These are phyloP conservation scores for Arthrobotrys pseudoclavata DNA, from an alignment of 2,329 filamentous ascomycete species.

Conservation along the genomic window DNA sequence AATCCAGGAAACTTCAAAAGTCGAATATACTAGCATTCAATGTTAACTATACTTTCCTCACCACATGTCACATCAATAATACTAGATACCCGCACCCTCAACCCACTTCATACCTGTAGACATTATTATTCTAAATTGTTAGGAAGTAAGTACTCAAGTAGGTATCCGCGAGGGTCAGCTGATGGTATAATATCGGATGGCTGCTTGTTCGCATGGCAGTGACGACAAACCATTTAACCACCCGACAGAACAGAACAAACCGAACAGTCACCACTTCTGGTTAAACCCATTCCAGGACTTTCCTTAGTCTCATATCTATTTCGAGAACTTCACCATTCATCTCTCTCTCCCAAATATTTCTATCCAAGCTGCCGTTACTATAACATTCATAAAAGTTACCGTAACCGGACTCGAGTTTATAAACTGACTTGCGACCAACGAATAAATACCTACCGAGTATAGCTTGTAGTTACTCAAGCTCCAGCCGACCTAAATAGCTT, in stretches of 20 bases:
- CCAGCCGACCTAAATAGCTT: neutral
- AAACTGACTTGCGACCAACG: neutral
- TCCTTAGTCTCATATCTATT: conserved; percentile 1
- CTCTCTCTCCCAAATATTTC: neutral
- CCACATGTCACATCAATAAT: neutral
- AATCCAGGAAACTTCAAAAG: conserved; percentile 15
- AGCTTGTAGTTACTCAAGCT: neutral
- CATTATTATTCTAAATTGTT: neutral
- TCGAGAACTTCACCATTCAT: conserved; percentile 7
- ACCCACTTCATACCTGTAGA: neutral
- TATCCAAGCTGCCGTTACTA: neutral
- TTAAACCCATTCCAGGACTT: neutral
- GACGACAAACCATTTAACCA: conserved; percentile 9
- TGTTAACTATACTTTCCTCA: conserved; percentile 4
- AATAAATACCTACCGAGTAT: neutral
- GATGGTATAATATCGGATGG: neutral
- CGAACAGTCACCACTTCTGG: no score
- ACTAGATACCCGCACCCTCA: neutral
- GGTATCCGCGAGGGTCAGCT: conserved; percentile 17
- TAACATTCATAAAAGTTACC: neutral
- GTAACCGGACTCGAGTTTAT: neutral
- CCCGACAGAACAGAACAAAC: neutral
- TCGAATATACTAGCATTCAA: conserved; percentile 2
- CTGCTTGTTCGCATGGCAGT: neutral
- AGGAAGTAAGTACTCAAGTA: no score